Evolutionary conservation across 148 eudicot genomes (phyloP).

Genomic region (Salicornia ramosissima): DNA sequence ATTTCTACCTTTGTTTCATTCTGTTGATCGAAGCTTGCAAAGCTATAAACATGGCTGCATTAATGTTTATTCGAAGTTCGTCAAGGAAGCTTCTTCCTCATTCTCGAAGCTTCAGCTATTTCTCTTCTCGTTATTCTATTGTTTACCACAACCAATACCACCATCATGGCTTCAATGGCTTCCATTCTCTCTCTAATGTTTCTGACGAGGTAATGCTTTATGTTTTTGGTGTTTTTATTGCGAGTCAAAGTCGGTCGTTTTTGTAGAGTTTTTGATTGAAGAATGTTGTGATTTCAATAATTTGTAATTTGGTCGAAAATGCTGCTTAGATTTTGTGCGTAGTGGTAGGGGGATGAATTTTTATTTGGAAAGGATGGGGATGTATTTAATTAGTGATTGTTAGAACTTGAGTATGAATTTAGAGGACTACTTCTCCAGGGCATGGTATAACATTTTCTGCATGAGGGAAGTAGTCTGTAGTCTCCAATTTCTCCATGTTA

Average conservation of each 20-base stretch:
- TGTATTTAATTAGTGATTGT: not conserved
- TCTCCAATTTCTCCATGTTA: too few relatives aligned
- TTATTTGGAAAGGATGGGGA: too few relatives aligned
- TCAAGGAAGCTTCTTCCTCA: constrained; percentile 10
- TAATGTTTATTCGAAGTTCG: constrained; percentile 11
- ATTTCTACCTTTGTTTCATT: not conserved
- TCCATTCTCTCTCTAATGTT: constrained; percentile 17
- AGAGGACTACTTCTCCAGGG: too few relatives aligned
- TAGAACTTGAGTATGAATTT: too few relatives aligned
- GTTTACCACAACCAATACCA: not conserved
- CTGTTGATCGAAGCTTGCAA: not conserved
- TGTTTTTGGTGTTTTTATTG: not conserved
- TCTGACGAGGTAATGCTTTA: constrained; percentile 4
- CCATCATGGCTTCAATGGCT: constrained; percentile 4
- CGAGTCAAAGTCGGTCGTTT: not conserved
- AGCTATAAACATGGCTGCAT: constrained; percentile 3
- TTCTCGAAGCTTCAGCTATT: constrained; percentile 7
- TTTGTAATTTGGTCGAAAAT: not conserved
- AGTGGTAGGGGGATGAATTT: not conserved
- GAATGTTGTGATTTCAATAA: not conserved
- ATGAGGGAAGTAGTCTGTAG: too few relatives aligned
- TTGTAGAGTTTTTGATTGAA: not conserved
- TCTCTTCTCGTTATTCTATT: constrained; percentile 13
- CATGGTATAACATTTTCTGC: too few relatives aligned
- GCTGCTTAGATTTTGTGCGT: not conserved